phyloP scores from a whole-genome alignment of 371 early-diverging fungal genomes.

The Lichtheimia ramosa region DNA sequence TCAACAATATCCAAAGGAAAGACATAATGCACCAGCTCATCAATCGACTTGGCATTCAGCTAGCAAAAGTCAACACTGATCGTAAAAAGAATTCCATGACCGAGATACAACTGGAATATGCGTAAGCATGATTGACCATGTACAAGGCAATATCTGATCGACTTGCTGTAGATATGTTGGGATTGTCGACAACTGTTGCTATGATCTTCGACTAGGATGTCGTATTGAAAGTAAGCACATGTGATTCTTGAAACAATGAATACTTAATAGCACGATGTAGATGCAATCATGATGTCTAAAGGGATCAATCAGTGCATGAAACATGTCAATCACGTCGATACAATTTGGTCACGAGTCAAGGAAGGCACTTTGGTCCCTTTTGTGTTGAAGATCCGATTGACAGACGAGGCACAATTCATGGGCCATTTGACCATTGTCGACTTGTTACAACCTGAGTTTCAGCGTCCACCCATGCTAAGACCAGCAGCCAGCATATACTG shows the following conservation, averaged over 20 bases:
- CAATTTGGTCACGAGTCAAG: slow-evolving; percentile 12
- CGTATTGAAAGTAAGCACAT: slow-evolving; percentile 8
- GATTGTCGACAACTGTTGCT: slow-evolving; percentile 12
- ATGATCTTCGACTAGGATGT: slow-evolving; percentile 5
- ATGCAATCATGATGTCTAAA: slow-evolving; percentile 3
- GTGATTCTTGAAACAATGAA: neutral
- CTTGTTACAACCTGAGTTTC: slow-evolving; percentile 9
- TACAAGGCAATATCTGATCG: neutral
- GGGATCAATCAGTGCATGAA: slow-evolving; percentile 9
- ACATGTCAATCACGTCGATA: neutral
- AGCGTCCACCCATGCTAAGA: neutral
- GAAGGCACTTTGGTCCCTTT: slow-evolving; percentile 2
- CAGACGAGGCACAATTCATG: slow-evolving; percentile 14
- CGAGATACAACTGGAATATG: slow-evolving; percentile 13
- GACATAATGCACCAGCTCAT: slow-evolving; percentile 8
- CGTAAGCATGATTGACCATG: slow-evolving; percentile 1
- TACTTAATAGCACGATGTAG: neutral
- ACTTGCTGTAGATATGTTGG: slow-evolving; percentile 11
- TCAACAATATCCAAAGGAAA: neutral
- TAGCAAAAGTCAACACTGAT: slow-evolving; percentile 2
- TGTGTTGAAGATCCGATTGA: slow-evolving; percentile 11
- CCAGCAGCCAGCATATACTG: slow-evolving; percentile 2
- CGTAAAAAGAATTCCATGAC: slow-evolving; percentile 1
- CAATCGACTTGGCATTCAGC: slow-evolving; percentile 3
- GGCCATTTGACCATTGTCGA: slow-evolving; percentile 13